These are phyloP conservation scores for Ustilago nuda DNA, from an alignment of 1,284 basidiomycete genomes.

Conservation along the genomic window DNA sequence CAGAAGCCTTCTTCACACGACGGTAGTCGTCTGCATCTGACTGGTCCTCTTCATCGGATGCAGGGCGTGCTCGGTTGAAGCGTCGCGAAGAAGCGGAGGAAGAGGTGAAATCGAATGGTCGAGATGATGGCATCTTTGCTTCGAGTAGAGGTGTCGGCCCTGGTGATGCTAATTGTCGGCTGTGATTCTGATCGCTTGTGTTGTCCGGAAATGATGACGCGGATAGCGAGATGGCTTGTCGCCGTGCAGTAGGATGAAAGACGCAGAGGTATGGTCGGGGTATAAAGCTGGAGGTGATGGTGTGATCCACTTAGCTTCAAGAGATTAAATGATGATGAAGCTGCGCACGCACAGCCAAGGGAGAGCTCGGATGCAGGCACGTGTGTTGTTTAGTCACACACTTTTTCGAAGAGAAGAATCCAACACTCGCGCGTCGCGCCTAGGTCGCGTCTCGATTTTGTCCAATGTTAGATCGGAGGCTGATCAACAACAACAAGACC, in stretches of 20 bases:
- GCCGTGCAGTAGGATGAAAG: too few species aligned
- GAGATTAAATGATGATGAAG: neutral
- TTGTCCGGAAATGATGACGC: neutral
- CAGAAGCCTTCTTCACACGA: conserved; percentile 22
- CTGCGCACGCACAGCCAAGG: conserved; percentile 1
- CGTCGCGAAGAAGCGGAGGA: conserved; percentile 41
- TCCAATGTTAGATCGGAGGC: neutral
- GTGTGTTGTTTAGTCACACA: conserved; percentile 3
- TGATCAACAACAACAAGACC: conserved; percentile 3
- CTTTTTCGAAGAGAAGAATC: neutral
- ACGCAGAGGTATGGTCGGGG: neutral
- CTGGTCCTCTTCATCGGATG: conserved; percentile 38
- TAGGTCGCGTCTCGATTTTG: neutral
- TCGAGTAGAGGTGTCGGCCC: neutral
- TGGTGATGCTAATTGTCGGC: too few species aligned
- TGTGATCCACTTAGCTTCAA: neutral
- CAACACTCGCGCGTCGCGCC: conserved; percentile 2
- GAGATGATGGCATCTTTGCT: conserved; percentile 36
- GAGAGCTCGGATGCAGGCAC: neutral
- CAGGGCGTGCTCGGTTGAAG: conserved; percentile 19
- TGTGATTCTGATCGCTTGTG: neutral
- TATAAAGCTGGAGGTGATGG: conserved; percentile 2
- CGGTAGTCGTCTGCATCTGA: conserved; percentile 32
- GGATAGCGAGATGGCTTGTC: too few species aligned
- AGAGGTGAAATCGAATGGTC: conserved; percentile 32